These are phyloP conservation scores for Camellia granthamiana DNA, from an alignment of 148 eudicot species.

Conservation along the genomic window DNA sequence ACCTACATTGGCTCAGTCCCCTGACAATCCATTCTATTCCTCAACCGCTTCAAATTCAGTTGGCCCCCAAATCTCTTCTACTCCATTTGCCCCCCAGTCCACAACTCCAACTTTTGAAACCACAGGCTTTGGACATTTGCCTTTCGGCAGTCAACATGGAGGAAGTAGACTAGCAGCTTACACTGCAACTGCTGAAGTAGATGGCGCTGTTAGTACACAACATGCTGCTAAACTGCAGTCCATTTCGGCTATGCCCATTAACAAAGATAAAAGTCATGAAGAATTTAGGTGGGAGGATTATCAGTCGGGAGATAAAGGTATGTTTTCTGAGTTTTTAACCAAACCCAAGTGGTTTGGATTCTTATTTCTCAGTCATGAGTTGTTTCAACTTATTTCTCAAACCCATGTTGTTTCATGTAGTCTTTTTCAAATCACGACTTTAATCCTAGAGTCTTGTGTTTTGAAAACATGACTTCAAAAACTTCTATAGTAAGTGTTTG, in stretches of 20 bases:
- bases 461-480: too few relatives aligned
- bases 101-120: background rate
- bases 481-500: too few relatives aligned
- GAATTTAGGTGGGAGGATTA: constrained; percentile 8
- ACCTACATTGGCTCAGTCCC: background rate
- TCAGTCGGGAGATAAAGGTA: background rate
- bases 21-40: background rate
- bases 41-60: background rate
- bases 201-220: background rate
- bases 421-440: too few relatives aligned
- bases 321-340: too few relatives aligned
- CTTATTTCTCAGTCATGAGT: too few relatives aligned
- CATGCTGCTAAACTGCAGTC: background rate
- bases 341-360: too few relatives aligned
- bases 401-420: too few relatives aligned
- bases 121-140: background rate
- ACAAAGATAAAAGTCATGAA: background rate
- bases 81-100: background rate
- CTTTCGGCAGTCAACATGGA: background rate
- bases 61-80: background rate
- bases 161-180: constrained; percentile 7
- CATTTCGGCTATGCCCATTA: background rate
- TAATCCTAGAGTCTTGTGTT: too few relatives aligned
- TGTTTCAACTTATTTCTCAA: too few relatives aligned
- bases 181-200: background rate